Percentiles rank a stretch among this genome's conserved stretches.
Evolutionary conservation across 2,329 filamentous ascomycete genomes (phyloP).

Genomic region (Geoglossum cookeanum): DNA sequence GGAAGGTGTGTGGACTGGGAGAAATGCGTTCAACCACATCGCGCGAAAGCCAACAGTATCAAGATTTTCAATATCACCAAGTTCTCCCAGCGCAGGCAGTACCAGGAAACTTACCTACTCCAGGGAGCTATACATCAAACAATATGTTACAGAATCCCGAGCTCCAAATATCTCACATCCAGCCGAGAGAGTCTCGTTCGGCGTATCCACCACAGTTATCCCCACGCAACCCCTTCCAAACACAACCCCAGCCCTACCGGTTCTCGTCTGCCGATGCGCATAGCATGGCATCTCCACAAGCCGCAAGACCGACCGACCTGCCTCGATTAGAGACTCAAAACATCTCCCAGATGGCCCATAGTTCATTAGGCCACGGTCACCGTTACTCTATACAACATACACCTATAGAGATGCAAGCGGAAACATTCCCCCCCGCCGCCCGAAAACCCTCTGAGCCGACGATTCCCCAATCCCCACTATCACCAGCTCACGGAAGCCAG

Average conservation of each 20-base stretch:
- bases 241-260: background rate
- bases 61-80: background rate
- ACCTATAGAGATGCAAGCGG: constrained; percentile 1
- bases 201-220: background rate
- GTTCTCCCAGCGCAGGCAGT: background rate
- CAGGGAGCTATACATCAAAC: background rate
- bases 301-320: background rate
- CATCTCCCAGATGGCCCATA: background rate
- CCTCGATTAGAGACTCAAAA: background rate
- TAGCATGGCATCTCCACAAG: background rate
- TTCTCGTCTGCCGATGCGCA: background rate
- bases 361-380: background rate
- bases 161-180: constrained; percentile 5
- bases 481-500: background rate
- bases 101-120: background rate
- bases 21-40: background rate
- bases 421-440: background rate
- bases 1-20: background rate
- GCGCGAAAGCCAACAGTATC: background rate
- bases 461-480: constrained; percentile 1
- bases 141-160: constrained; percentile 3
- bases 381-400: constrained; percentile 1
- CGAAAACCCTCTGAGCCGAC: background rate
- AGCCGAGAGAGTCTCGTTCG: background rate
- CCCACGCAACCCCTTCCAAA: background rate